Percentiles rank a stretch among this genome's conserved stretches.
Evolutionary conservation across 2,329 filamentous ascomycete genomes (phyloP).

Genomic region (Neoscytalidium dimidiatum): DNA sequence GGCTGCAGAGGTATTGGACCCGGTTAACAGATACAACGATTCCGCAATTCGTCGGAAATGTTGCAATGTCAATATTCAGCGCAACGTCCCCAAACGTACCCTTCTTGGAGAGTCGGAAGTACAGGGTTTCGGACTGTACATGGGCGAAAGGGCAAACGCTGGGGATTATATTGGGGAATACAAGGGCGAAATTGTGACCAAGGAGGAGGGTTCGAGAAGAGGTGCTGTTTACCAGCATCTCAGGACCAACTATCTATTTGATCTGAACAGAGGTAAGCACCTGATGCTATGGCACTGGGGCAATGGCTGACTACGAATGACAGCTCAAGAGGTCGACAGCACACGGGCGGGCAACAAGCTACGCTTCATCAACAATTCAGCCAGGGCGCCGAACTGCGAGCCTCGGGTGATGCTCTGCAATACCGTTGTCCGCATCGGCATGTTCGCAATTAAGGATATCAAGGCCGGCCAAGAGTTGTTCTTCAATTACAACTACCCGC

Average conservation of each 20-base stretch:
- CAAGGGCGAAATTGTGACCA: conserved; percentile 73
- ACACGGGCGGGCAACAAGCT: conserved; percentile 78
- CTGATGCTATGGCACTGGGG: neutral
- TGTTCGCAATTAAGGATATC: conserved; percentile 68
- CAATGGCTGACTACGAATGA: conserved; percentile 18
- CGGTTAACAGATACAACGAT: conserved; percentile 64
- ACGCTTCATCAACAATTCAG: conserved; percentile 80
- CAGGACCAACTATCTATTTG: conserved; percentile 64
- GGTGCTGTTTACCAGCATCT: conserved; percentile 62
- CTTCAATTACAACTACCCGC: conserved; percentile 66
- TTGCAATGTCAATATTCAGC: conserved; percentile 72
- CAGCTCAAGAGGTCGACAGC: conserved; percentile 63
- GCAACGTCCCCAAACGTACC: conserved; percentile 65
- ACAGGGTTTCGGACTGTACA: conserved; percentile 75
- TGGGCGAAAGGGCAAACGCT: conserved; percentile 65
- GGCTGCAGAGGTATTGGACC: conserved; percentile 67
- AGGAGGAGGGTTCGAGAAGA: conserved; percentile 68
- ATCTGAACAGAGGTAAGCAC: conserved; percentile 48
- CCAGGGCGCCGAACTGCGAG: conserved; percentile 59
- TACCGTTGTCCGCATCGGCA: conserved; percentile 72
- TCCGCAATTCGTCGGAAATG: conserved; percentile 62
- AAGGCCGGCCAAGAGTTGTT: conserved; percentile 74
- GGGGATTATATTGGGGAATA: conserved; percentile 82
- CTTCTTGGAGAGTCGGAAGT: conserved; percentile 71
- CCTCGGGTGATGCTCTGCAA: conserved; percentile 72